Percentiles rank a stretch among this genome's conserved stretches.
phyloP scores from a whole-genome alignment of 164 flowering plant genomes.

The Vitis riparia region DNA sequence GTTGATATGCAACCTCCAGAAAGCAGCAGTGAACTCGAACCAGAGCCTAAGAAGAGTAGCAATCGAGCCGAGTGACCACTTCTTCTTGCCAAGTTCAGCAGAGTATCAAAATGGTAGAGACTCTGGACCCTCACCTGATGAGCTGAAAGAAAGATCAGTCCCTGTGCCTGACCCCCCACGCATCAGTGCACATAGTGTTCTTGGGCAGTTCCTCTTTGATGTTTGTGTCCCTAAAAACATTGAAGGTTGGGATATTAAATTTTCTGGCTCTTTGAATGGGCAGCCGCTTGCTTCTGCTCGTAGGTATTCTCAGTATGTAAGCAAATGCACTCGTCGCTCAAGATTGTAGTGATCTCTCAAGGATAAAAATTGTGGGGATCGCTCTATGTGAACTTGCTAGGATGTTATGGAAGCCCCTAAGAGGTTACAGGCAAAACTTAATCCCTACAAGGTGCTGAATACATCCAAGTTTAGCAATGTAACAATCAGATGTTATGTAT shows the following conservation, averaged over 20 bases:
- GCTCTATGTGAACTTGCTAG: background rate
- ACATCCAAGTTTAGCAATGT: too few species aligned
- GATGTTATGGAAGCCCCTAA: background rate
- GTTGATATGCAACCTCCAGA: slow-evolving; percentile 59
- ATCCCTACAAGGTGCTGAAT: too few species aligned
- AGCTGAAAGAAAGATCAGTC: slow-evolving; percentile 33
- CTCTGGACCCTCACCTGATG: slow-evolving; percentile 30
- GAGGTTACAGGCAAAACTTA: background rate
- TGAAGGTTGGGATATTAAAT: slow-evolving; percentile 74
- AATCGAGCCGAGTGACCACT: slow-evolving; percentile 46
- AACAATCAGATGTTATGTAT: too few species aligned
- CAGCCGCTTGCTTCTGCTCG: slow-evolving; percentile 50
- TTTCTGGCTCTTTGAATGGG: slow-evolving; percentile 47
- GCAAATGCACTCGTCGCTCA: slow-evolving; percentile 45
- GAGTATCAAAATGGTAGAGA: slow-evolving; percentile 20
- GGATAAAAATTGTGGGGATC: too few species aligned
- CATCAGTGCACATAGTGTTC: slow-evolving; percentile 52
- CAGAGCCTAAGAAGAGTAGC: slow-evolving; percentile 55
- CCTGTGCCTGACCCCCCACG: slow-evolving; percentile 30
- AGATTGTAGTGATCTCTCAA: slow-evolving; percentile 29
- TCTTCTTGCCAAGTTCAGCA: slow-evolving; percentile 44
- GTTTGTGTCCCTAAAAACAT: slow-evolving; percentile 66
- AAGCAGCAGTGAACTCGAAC: slow-evolving; percentile 49
- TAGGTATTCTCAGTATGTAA: slow-evolving; percentile 28
- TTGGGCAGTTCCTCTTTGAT: slow-evolving; percentile 63